Conservation (phyloP, 2,329 filamentous ascomycete genomes). For the Nothophoma quercina region DNA sequence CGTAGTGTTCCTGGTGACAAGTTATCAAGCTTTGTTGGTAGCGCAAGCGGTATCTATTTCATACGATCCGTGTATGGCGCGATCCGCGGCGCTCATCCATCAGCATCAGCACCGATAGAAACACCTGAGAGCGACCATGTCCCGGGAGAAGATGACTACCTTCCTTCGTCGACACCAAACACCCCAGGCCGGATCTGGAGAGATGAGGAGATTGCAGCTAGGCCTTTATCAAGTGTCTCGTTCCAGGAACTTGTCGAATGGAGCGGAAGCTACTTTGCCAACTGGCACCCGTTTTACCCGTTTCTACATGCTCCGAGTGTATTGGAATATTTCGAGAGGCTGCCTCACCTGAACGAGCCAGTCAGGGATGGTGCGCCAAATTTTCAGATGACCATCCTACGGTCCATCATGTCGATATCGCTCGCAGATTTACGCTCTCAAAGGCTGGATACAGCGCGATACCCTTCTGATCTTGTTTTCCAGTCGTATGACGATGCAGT, state of each 20-base stretch:
- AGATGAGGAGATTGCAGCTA: constrained; percentile 40
- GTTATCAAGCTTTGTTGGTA: constrained; percentile 64
- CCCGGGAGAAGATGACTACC: constrained; percentile 65
- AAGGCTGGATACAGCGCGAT: constrained; percentile 24
- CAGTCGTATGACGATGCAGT: constrained; percentile 60
- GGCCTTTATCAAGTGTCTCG: constrained; percentile 25
- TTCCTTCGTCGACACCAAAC: constrained; percentile 40
- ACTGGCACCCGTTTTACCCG: constrained; percentile 66
- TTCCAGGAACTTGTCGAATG: constrained; percentile 61
- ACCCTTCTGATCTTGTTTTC: constrained; percentile 58
- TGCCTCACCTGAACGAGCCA: constrained; percentile 46
- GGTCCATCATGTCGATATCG: constrained; percentile 62
- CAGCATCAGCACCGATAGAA: constrained; percentile 21
- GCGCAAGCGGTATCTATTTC: constrained; percentile 67
- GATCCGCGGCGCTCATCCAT: constrained; percentile 46
- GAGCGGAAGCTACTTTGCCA: constrained; percentile 63
- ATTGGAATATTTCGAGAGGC: constrained; percentile 56
- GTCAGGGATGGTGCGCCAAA: constrained; percentile 30
- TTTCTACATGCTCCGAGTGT: constrained; percentile 64
- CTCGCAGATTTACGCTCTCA: constrained; percentile 58
- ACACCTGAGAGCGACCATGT: constrained; percentile 54
- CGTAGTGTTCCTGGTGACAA: constrained; percentile 57
- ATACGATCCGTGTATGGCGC: constrained; percentile 63
- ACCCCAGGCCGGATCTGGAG: constrained; percentile 34
- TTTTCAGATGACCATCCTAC: constrained; percentile 55